Percentiles rank a stretch among this genome's conserved stretches.
Conservation (phyloP, 1,139 yeast species). For the Diutina scorzettiae region DNA sequence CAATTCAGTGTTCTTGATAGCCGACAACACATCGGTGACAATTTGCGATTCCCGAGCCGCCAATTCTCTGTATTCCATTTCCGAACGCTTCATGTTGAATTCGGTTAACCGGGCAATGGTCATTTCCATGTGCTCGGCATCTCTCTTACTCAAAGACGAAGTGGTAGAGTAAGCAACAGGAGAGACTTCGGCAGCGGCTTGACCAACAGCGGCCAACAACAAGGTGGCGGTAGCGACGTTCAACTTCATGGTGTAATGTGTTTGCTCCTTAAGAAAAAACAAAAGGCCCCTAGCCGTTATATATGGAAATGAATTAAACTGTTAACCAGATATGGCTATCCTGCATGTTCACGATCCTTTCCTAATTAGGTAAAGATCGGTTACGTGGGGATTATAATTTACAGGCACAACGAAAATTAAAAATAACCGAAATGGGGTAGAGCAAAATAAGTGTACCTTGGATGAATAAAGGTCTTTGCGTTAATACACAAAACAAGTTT, state of each 20-base stretch:
- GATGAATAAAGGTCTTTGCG: no score
- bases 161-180: background rate
- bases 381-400: background rate
- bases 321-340: background rate
- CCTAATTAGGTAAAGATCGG: background rate
- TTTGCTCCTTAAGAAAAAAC: no score
- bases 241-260: slow-evolving; percentile 2
- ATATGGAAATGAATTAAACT: no score
- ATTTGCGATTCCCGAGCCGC: slow-evolving; percentile 12
- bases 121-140: slow-evolving; percentile 9
- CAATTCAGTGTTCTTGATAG: slow-evolving; percentile 26
- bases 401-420: no score
- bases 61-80: slow-evolving; percentile 8
- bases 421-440: no score
- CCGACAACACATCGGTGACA: slow-evolving; percentile 30
- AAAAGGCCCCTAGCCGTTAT: no score
- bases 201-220: slow-evolving; percentile 2
- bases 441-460: no score
- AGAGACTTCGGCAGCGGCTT: background rate
- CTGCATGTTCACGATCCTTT: background rate
- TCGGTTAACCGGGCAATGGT: background rate
- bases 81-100: slow-evolving; percentile 2
- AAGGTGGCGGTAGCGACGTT: slow-evolving; percentile 6
- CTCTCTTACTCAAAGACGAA: slow-evolving; percentile 8
- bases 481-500: no score